Evolutionary conservation across 2,329 filamentous ascomycete genomes (phyloP).

Genomic region (Exophiala oligosperma): DNA sequence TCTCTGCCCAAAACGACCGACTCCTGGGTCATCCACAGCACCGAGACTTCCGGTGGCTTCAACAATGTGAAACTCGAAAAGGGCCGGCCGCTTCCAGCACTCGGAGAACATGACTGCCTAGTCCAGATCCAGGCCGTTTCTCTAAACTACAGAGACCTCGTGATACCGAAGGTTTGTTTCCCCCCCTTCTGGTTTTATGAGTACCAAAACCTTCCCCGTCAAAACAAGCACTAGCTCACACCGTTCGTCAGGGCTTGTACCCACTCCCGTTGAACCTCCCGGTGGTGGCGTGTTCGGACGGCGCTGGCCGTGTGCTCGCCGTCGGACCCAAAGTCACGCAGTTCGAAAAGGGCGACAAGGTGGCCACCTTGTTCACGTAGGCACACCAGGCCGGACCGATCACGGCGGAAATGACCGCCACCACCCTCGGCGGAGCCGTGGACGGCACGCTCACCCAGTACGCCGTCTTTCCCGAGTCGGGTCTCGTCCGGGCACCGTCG

Average conservation of each 20-base stretch:
- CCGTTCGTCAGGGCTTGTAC: constrained; percentile 43
- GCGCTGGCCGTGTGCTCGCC: constrained; percentile 48
- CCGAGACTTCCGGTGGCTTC: constrained; percentile 4
- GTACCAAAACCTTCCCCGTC: neutral
- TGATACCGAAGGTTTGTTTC: constrained; percentile 40
- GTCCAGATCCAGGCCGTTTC: constrained; percentile 60
- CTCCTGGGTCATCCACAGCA: constrained; percentile 15
- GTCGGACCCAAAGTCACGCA: constrained; percentile 57
- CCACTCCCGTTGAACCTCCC: constrained; percentile 45
- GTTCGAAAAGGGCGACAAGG: constrained; percentile 60
- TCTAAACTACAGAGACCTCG: constrained; percentile 52
- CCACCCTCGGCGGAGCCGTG: constrained; percentile 66
- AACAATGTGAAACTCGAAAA: constrained; percentile 45
- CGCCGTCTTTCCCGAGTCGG: constrained; percentile 66
- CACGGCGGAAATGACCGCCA: constrained; percentile 39
- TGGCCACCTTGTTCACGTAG: constrained; percentile 60
- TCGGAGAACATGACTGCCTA: constrained; percentile 71
- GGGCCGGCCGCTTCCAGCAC: constrained; percentile 55
- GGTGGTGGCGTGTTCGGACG: constrained; percentile 45
- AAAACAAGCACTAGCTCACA: neutral
- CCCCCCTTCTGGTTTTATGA: neutral
- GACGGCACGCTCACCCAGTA: constrained; percentile 70
- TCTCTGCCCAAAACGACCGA: constrained; percentile 20
- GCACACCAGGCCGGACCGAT: constrained; percentile 54
- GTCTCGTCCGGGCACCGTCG: constrained; percentile 63